These are phyloP conservation scores for Miscanthus lutarioriparius DNA, from an alignment of 176 grass and related monocot species.

Conservation along the genomic window DNA sequence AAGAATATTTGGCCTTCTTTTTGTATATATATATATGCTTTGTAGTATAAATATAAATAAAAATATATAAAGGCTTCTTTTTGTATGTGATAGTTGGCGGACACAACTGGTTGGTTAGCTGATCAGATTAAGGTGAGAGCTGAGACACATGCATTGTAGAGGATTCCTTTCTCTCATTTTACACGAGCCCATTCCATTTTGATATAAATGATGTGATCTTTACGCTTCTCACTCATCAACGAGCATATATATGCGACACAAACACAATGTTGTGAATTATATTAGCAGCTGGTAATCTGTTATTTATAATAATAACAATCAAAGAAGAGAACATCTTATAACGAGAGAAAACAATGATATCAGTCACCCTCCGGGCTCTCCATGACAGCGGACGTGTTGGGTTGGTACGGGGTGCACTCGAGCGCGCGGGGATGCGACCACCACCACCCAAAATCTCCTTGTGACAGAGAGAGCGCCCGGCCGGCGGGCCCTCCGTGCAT, in stretches of 20 bases:
- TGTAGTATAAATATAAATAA: neutral
- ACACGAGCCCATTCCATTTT: conserved; percentile 1
- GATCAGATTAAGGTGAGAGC: neutral
- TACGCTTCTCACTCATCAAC: neutral
- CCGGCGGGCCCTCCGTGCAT: too few species aligned
- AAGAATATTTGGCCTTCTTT: neutral
- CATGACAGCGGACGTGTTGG: conserved; percentile 45
- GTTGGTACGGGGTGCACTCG: conserved; percentile 52
- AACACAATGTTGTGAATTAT: neutral
- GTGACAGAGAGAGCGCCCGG: too few species aligned
- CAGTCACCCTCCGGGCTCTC: neutral
- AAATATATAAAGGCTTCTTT: neutral
- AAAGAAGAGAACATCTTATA: neutral
- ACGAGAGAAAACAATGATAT: neutral
- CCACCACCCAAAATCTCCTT: conserved; percentile 21
- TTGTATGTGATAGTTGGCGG: conserved; percentile 9
- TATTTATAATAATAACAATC: neutral
- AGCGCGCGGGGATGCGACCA: conserved; percentile 21
- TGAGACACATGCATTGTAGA: neutral
- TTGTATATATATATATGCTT: neutral
- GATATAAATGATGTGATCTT: neutral
- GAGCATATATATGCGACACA: neutral
- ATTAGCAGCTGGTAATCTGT: neutral
- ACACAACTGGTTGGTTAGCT: conserved; percentile 11
- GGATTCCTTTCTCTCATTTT: neutral